Evolutionary conservation across 768 basidiomycete genomes (phyloP), one percentile per base, ranked within the genome.

Genomic region (Mrakia blollopis): DNA sequence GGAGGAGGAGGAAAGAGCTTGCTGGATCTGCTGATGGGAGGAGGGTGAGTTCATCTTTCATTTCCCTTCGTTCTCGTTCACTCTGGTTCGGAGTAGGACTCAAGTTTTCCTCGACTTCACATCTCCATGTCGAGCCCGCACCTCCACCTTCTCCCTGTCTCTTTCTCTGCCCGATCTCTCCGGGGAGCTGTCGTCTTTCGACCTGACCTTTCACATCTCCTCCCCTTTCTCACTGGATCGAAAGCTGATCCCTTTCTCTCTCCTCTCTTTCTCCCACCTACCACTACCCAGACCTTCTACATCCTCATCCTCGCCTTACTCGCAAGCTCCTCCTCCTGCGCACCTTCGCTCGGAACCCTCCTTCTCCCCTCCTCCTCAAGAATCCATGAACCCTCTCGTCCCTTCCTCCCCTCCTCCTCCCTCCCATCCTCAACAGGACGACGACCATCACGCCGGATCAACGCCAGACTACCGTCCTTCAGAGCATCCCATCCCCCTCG

Each of bases 341-440:
- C 62, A 68, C 13, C 30, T 35, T 23, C 28, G 30, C 37, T 54
- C 72, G 61, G 28, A 32, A 14, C 37, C 3, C 39, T 74, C n/a
- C n/a, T n/a, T n/a, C n/a, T 14, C 74, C 18, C 65, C 50, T 3
- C 65, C 74, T 52, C 50, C 63, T 8, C 16, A 60, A 3, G 23
- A 30, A 5, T 74, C 65, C 11, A 65, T 68, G 63, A 68, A 50
- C 74, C 65, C 63, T 37, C 74, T 74, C 37, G 32, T 68, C 25
- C 35, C 60, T 52, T 35, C 63, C 35, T 52, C 74, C 44, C 21
- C 23, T 35, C 4, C 62, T 32, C n/a, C 44, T 44, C 25, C 52
- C 30, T 23, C 35, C 25, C 28, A 14, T 50, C 18, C n/a, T 35
- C 72, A 47, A 47, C 2, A 7, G 14, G 2, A 47, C 44, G 60